Percentiles rank a stretch among this genome's conserved stretches.
Conservation (phyloP, 768 basidiomycete species). For the Zangia roseola region DNA sequence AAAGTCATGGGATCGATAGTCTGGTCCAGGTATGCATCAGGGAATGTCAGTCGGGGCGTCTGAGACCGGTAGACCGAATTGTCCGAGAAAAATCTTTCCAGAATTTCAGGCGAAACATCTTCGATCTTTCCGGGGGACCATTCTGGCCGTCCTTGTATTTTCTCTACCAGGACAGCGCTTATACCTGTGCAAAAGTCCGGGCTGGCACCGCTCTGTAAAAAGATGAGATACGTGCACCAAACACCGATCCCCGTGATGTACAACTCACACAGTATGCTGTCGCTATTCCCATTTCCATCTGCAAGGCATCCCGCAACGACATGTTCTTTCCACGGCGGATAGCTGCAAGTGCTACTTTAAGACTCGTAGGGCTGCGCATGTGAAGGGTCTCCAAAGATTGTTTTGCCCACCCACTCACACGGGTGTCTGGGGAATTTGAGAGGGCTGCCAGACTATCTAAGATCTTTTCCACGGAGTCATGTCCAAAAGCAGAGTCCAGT, state of each 20-base stretch:
- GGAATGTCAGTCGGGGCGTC: slow-evolving; percentile 45
- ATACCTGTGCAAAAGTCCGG: slow-evolving; percentile 86
- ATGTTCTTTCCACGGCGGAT: slow-evolving; percentile 67
- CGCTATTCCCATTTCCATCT: slow-evolving; percentile 87
- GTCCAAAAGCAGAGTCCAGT: slow-evolving; percentile 76
- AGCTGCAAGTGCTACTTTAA: slow-evolving; percentile 84
- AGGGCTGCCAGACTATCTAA: slow-evolving; percentile 49
- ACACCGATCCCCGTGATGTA: slow-evolving; percentile 7
- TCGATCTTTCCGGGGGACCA: slow-evolving; percentile 71
- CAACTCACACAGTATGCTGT: slow-evolving; percentile 83
- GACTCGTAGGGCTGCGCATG: slow-evolving; percentile 83
- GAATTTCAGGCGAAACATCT: slow-evolving; percentile 59
- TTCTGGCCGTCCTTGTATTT: slow-evolving; percentile 49
- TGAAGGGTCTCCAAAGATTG: slow-evolving; percentile 62
- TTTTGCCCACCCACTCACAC: slow-evolving; percentile 71
- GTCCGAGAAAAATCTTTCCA: slow-evolving; percentile 65
- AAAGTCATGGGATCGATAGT: slow-evolving; percentile 36
- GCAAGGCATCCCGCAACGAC: slow-evolving; percentile 62
- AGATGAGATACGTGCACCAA: slow-evolving; percentile 11
- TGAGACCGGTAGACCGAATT: slow-evolving; percentile 47
- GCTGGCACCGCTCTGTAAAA: slow-evolving; percentile 64
- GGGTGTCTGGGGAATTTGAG: slow-evolving; percentile 39
- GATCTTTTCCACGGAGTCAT: slow-evolving; percentile 71
- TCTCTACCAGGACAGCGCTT: slow-evolving; percentile 59
- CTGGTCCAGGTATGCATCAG: slow-evolving; percentile 31